Percentiles rank a stretch among this genome's conserved stretches.
These are phyloP conservation scores for Phytophthora multivora DNA, from an alignment of 352 stramenopile species.

Conservation along the genomic window DNA sequence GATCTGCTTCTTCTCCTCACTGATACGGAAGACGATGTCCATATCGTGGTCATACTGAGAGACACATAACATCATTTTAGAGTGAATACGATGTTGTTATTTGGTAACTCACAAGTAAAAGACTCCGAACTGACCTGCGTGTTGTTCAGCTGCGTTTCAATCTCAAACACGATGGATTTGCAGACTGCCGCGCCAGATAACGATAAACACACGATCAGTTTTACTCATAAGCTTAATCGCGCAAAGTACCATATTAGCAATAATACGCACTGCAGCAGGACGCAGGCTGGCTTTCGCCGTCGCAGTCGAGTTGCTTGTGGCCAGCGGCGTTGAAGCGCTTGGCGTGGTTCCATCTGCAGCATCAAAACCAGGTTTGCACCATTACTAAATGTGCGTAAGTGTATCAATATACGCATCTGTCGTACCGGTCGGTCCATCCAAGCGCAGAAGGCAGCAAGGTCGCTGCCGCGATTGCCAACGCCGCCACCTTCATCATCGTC, in stretches of 20 bases:
- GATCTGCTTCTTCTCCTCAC: slow-evolving; percentile 87
- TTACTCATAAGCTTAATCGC: no score
- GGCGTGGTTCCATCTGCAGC: slow-evolving; percentile 77
- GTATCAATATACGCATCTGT: background rate
- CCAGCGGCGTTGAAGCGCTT: slow-evolving; percentile 75
- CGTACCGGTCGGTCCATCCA: slow-evolving; percentile 67
- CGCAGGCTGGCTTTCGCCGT: slow-evolving; percentile 50
- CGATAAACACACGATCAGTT: background rate
- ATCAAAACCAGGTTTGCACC: background rate
- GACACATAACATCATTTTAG: no score
- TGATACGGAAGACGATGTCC: slow-evolving; percentile 86
- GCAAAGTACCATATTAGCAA: no score
- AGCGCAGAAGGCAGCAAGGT: slow-evolving; percentile 20
- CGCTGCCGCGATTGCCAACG: slow-evolving; percentile 15
- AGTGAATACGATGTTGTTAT: background rate
- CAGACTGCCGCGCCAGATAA: slow-evolving; percentile 50
- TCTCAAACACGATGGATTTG: slow-evolving; percentile 82
- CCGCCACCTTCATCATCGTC: slow-evolving; percentile 19
- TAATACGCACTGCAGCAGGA: slow-evolving; percentile 75
- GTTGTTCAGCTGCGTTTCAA: slow-evolving; percentile 82
- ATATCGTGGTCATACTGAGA: slow-evolving; percentile 79
- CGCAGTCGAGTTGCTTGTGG: slow-evolving; percentile 65
- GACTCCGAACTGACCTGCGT: slow-evolving; percentile 43
- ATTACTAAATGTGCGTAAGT: background rate
- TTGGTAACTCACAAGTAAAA: background rate